phyloP scores from a whole-genome alignment of 306 rosid species.

The Corylus heterophylla region DNA sequence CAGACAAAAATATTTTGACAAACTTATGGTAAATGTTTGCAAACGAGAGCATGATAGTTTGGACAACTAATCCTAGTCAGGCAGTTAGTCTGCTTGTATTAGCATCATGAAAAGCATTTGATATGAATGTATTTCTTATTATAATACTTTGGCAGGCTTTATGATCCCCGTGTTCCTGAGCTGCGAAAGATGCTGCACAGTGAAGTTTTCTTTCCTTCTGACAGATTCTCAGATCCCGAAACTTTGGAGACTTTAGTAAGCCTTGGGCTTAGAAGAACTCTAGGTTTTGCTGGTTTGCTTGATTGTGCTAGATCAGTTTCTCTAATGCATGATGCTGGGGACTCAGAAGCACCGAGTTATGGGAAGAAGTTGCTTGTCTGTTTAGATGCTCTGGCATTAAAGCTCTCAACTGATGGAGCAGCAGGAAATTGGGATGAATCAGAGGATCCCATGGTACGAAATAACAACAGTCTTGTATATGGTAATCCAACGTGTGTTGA shows the following conservation, averaged over 20 bases:
- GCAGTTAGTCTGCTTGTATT: not conserved
- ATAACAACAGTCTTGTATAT: constrained; percentile 26
- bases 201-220: constrained; percentile 80
- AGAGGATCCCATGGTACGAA: constrained; percentile 27
- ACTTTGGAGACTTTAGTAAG: constrained; percentile 70
- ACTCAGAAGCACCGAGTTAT: constrained; percentile 48
- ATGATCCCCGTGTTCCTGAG: constrained; percentile 87
- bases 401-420: constrained; percentile 53
- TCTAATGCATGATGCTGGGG: constrained; percentile 58
- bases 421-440: constrained; percentile 46
- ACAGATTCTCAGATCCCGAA: constrained; percentile 60
- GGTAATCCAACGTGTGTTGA: constrained; percentile 33
- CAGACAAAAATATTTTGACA: not conserved
- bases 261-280: constrained; percentile 81
- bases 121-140: constrained; percentile 24
- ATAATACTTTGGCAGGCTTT: constrained; percentile 69
- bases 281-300: constrained; percentile 85
- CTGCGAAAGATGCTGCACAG: constrained; percentile 62
- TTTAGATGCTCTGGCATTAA: constrained; percentile 58
- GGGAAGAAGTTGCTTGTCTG: constrained; percentile 61
- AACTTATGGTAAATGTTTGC: not conserved
- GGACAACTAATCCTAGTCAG: not conserved
- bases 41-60: not conserved
- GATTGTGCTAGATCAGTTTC: constrained; percentile 92
- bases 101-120: not conserved